Conservation (phyloP, 2,329 filamentous ascomycete species). For the Scleromitrula shiraiana region DNA sequence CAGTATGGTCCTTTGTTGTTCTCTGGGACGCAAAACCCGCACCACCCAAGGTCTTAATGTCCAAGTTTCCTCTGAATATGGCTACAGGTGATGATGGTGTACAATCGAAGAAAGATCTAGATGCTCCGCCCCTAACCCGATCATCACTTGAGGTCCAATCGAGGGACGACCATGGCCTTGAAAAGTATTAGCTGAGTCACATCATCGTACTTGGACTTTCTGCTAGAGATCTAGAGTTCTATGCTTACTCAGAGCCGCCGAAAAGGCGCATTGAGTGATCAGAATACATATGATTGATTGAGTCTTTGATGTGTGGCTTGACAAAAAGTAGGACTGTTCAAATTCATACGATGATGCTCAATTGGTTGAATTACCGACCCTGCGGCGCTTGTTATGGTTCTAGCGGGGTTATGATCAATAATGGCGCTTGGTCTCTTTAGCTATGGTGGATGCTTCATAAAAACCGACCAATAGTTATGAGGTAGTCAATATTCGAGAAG, state of each 20-base stretch:
- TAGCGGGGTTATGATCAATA: too few species aligned
- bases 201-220: neutral
- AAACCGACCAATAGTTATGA: too few species aligned
- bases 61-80: conserved; percentile 57
- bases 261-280: conserved; percentile 14
- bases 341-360: too few species aligned
- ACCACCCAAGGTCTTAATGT: conserved; percentile 67
- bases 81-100: conserved; percentile 33
- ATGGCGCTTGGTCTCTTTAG: too few species aligned
- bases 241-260: conserved; percentile 23
- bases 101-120: conserved; percentile 43
- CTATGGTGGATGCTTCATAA: too few species aligned
- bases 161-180: conserved; percentile 48
- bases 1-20: conserved; percentile 44
- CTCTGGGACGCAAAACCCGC: conserved; percentile 78
- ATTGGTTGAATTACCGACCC: too few species aligned
- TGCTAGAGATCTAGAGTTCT: too few species aligned
- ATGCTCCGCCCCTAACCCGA: conserved; percentile 66
- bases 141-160: conserved; percentile 68
- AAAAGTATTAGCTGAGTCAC: neutral
- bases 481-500: too few species aligned
- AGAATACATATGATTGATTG: too few species aligned
- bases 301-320: too few species aligned
- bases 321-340: too few species aligned
- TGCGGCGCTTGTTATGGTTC: too few species aligned